phyloP scores from a whole-genome alignment of 148 eudicot genomes.

The Dianthus caryophyllus region DNA sequence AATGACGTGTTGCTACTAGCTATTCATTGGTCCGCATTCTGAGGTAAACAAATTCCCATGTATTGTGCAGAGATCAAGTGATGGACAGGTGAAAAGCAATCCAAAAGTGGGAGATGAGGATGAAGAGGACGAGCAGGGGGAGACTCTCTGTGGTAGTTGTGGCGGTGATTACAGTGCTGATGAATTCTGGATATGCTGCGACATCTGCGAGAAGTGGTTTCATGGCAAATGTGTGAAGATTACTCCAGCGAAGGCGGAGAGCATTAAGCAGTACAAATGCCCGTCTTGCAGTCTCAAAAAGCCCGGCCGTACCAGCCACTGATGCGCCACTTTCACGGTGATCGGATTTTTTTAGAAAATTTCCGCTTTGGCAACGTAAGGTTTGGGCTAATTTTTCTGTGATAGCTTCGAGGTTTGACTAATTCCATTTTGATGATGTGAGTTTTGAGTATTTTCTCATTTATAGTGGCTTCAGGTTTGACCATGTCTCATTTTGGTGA shows the following conservation, averaged over 20 bases:
- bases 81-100: constrained; percentile 67
- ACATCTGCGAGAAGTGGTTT: constrained; percentile 80
- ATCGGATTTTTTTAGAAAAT: constrained; percentile 4
- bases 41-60: background rate
- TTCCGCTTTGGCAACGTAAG: too few relatives aligned
- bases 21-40: background rate
- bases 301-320: constrained; percentile 50
- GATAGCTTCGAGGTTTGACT: too few relatives aligned
- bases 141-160: constrained; percentile 75
- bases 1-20: background rate
- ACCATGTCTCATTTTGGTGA: too few relatives aligned
- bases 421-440: too few relatives aligned
- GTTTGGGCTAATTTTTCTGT: too few relatives aligned
- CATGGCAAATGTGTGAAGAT: constrained; percentile 87
- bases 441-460: too few relatives aligned
- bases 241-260: constrained; percentile 85
- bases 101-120: constrained; percentile 58
- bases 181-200: constrained; percentile 91
- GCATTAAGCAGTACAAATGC: constrained; percentile 88
- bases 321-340: constrained; percentile 12
- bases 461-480: too few relatives aligned
- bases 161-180: constrained; percentile 82
- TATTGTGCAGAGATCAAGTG: constrained; percentile 61
- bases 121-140: constrained; percentile 81
- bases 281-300: constrained; percentile 81